These are phyloP conservation scores for Quercus parvula DNA, from an alignment of 306 rosid genomes.

Conservation along the genomic window DNA sequence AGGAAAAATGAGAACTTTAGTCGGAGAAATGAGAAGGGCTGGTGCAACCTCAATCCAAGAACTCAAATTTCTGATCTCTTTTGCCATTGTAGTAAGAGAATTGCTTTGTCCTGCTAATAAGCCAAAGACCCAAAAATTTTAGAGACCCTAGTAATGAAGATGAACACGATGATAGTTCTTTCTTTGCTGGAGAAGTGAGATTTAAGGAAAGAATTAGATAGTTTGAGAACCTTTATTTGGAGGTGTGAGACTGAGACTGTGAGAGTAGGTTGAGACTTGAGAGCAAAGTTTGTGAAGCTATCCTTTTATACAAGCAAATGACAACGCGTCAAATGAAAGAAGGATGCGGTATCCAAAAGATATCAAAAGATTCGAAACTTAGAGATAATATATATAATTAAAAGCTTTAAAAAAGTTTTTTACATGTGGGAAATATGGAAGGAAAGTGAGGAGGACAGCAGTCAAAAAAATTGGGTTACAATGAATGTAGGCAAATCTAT, in stretches of 20 bases:
- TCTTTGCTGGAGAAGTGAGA: not conserved
- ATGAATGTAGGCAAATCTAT: too few relatives aligned
- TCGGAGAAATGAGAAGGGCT: slow-evolving; percentile 31
- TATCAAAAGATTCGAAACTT: too few relatives aligned
- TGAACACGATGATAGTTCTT: not conserved
- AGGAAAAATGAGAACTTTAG: slow-evolving; percentile 42
- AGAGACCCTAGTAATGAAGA: not conserved
- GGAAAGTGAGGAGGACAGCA: too few relatives aligned
- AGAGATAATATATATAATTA: too few relatives aligned
- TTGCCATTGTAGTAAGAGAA: slow-evolving; percentile 35
- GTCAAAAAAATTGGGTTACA: too few relatives aligned
- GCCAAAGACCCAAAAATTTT: not conserved
- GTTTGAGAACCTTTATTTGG: not conserved
- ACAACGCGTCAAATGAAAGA: not conserved
- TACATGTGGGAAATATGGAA: too few relatives aligned
- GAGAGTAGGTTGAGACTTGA: slow-evolving; percentile 4
- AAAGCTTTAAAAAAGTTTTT: too few relatives aligned
- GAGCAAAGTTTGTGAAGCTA: slow-evolving; percentile 5
- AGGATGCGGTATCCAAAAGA: too few relatives aligned
- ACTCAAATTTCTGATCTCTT: slow-evolving; percentile 26
- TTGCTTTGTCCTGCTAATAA: not conserved
- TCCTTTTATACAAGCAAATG: not conserved
- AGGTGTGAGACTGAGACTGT: not conserved
- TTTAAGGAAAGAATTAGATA: not conserved
- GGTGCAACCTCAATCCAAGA: slow-evolving; percentile 55